Evolutionary conservation across 768 basidiomycete genomes (phyloP), one percentile per base, ranked within the genome.

Genomic region (Hypsizygus marmoreus): DNA sequence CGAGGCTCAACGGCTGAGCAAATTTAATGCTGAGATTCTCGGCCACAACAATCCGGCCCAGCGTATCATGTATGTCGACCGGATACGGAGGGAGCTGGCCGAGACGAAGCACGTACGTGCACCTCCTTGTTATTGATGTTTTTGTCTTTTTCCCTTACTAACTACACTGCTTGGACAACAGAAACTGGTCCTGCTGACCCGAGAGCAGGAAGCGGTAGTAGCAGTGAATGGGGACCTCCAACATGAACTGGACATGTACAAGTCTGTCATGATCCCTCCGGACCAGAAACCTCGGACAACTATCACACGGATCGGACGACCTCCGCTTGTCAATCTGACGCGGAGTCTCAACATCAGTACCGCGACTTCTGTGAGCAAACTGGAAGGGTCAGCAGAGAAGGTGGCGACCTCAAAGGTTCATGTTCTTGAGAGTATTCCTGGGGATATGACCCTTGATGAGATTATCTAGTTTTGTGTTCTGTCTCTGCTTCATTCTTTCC

Each of bases 21-120:
- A 74, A 57, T 86, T 91, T 68, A 95, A 95, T 52, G 88, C 90
- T 0, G 83, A 93, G 61, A 87, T 95, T 47, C 69, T 93, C 13
- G 82, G 90, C 0, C 92, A 95, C 60, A 75, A 78, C 25, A 94
- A 95, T 59, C 88, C 89, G 7, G 81, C 82, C 1, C 93, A 95
- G 64, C 80, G 83, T 48, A 92, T 97, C 56, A 73, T 83, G 62
- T 95, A 95, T 55, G 82, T 97, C 12, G 94, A 95, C 47, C 76
- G 83, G 43, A 81, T 97, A 41, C 76, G 93, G 26, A 71, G 77
- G 45, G 92, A 95, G 60, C 68, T 95, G 38, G 81, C 89, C 2
- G 84, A 91, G 44, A 74, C 79, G 4, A 92, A 91, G 64, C 87
- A 90, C 66, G 92, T 90, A 50, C 48, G 84, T 68, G 20, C 17